Base-by-base conservation (phyloP, 2,329 filamentous ascomycete genomes). In the Fusarium sp. region DNA sequence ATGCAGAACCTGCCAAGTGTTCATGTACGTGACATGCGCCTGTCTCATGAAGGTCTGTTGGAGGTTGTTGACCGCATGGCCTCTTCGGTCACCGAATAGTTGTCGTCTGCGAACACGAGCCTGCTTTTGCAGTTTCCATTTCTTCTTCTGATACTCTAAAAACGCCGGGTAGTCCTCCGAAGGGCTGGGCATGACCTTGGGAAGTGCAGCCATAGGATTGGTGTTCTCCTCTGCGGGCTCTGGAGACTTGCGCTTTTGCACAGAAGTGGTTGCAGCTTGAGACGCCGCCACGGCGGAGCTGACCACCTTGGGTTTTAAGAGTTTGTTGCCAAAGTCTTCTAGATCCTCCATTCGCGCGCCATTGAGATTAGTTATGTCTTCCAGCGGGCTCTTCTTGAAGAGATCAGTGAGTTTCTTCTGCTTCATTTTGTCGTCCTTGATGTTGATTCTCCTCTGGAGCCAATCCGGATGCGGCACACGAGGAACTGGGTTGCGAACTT, bases 341-440 rank as follows among this genome's bases (percentile, higher is more conserved):
- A 97, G 85, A 78, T 97, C 94, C 11, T 83, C 87, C 75, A 85
- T 78, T 50, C 82, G 85, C 64, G 77, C 83, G 76, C 78, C 88
- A 73, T 80, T 89, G 79, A 86, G 79, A 88, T 97, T 82, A 77
- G 89, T 86, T 83, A 94, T 91, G 71, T 95, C 93, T 12, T 90
- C 88, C 27, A 97, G 80, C 0, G 94, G 92, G 47, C 86, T 89
- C 78, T 92, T 81, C 76, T 91, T 78, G 76, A 78, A 86, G 77
- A 99, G 85, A 76, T 98, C 96, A 0, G 95, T 99, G 85, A 99
- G 92, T 83, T 99, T 99, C 84, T 95, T 97, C 82, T 99, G 96
- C 84, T 99, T 97, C 86, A 98, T 92, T 78, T 92, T 95, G 82
- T 99, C 96, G 61, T 99, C 96, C 80, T 98, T 98, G 79, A 92